Evolutionary conservation across 495 filamentous ascomycete species (phyloP).

Genomic region (Tuber brumale): DNA sequence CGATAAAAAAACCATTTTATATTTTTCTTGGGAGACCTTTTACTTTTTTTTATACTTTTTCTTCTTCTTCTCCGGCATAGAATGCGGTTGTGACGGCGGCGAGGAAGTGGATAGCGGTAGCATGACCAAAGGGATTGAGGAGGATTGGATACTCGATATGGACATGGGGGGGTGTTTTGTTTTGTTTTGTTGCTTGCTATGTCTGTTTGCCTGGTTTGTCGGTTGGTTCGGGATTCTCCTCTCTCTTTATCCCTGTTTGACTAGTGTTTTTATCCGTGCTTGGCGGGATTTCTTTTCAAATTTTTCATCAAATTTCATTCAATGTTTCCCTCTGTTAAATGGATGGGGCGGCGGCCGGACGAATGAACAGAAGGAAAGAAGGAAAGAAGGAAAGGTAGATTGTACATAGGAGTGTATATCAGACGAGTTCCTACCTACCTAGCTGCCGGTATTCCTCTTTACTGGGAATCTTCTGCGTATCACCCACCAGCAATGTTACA

Average conservation of each 20-base stretch:
- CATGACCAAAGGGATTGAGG: not conserved
- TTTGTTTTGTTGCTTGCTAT: not conserved
- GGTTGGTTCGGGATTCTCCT: not conserved
- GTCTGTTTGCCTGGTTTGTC: not conserved
- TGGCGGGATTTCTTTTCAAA: not conserved
- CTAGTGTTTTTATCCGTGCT: not conserved
- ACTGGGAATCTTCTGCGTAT: not conserved
- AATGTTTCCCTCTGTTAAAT: not conserved
- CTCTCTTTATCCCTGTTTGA: not conserved
- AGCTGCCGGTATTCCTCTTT: not conserved
- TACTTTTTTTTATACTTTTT: not conserved
- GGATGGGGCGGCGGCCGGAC: not conserved
- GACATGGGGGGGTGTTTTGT: not conserved
- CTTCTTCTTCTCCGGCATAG: not conserved
- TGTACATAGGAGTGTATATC: constrained; percentile 4
- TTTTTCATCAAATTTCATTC: not conserved
- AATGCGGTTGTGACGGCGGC: not conserved
- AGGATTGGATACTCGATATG: not conserved
- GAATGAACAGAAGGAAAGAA: not conserved
- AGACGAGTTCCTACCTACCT: not conserved
- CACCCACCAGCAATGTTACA: not conserved
- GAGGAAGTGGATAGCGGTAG: not conserved
- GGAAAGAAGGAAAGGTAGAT: not conserved
- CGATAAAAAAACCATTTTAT: not conserved
- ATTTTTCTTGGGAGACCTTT: not conserved